Evolutionary conservation across 2,329 filamentous ascomycete species (phyloP).

Genomic region (Alternaria triticimaculans): DNA sequence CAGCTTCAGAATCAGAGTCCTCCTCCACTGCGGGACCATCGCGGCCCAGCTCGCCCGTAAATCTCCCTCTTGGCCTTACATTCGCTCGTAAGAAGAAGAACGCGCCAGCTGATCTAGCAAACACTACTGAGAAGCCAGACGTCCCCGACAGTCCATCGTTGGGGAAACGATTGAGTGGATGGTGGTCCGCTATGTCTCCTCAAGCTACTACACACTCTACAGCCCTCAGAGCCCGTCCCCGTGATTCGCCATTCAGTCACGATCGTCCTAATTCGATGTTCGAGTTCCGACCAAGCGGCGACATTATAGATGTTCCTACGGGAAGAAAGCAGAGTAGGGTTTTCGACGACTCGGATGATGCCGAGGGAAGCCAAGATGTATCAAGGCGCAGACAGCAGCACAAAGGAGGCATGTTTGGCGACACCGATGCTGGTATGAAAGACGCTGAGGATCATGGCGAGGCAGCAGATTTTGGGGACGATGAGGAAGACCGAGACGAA

Average conservation of each 20-base stretch:
- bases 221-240: conserved; percentile 11
- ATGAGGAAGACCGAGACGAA: conserved; percentile 24
- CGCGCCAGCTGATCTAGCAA: conserved; percentile 14
- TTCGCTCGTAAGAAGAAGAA: conserved; percentile 31
- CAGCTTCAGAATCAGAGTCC: conserved; percentile 37
- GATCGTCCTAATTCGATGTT: conserved; percentile 48
- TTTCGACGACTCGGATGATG: conserved; percentile 53
- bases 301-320: conserved; percentile 21
- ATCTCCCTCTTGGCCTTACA: conserved; percentile 38
- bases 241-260: conserved; percentile 19
- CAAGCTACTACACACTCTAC: conserved; percentile 13
- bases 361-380: conserved; percentile 2
- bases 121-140: neutral
- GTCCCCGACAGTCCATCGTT: conserved; percentile 39
- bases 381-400: conserved; percentile 13
- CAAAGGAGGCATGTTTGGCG: conserved; percentile 11
- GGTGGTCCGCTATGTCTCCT: conserved; percentile 45
- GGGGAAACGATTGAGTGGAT: conserved; percentile 41
- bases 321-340: conserved; percentile 47
- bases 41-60: conserved; percentile 37
- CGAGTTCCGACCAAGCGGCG: conserved; percentile 42
- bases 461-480: conserved; percentile 29
- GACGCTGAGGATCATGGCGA: conserved; percentile 20
- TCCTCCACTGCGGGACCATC: conserved; percentile 35
- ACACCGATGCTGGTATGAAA: conserved; percentile 12